Evolutionary conservation across 2,329 filamentous ascomycete species (phyloP).

Genomic region (Lachnellula arida): DNA sequence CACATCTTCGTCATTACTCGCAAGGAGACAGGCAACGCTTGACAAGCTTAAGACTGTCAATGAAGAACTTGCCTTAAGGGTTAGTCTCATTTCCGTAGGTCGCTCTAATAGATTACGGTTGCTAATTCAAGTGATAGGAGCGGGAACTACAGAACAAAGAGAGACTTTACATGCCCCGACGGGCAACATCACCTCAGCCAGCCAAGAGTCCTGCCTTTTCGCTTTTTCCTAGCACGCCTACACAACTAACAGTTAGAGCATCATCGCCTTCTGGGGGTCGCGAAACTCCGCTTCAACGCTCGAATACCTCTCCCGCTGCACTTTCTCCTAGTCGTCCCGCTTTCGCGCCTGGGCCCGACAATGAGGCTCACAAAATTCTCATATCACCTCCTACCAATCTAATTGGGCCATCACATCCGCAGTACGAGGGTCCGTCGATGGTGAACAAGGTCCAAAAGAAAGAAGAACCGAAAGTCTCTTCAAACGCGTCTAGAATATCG

Average conservation of each 20-base stretch:
- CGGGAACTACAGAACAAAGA: constrained; percentile 31
- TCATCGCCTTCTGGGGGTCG: constrained; percentile 7
- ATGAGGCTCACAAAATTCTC: constrained; percentile 21
- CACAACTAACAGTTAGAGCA: constrained; percentile 14
- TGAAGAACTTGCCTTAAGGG: constrained; percentile 38
- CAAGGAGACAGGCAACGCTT: constrained; percentile 54
- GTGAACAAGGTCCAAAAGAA: neutral
- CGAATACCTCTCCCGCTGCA: constrained; percentile 51
- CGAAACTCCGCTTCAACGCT: constrained; percentile 36
- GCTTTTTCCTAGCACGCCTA: constrained; percentile 32
- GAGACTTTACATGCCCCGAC: constrained; percentile 32
- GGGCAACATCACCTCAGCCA: constrained; percentile 47
- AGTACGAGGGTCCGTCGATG: neutral
- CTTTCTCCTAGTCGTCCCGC: constrained; percentile 42
- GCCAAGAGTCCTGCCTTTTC: constrained; percentile 42
- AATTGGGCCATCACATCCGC: constrained; percentile 3
- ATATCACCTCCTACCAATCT: constrained; percentile 4
- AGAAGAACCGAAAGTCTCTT: neutral
- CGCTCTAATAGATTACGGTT: constrained; percentile 6
- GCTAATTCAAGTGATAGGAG: constrained; percentile 31
- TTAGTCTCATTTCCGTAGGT: constrained; percentile 15
- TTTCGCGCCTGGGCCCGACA: constrained; percentile 19
- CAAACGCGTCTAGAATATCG: neutral
- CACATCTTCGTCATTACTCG: constrained; percentile 38
- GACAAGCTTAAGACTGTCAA: constrained; percentile 53